Evolutionary conservation across 345 rosid genomes (phyloP), one percentile per base, ranked within the genome.

Genomic region (Murraya koenigii): DNA sequence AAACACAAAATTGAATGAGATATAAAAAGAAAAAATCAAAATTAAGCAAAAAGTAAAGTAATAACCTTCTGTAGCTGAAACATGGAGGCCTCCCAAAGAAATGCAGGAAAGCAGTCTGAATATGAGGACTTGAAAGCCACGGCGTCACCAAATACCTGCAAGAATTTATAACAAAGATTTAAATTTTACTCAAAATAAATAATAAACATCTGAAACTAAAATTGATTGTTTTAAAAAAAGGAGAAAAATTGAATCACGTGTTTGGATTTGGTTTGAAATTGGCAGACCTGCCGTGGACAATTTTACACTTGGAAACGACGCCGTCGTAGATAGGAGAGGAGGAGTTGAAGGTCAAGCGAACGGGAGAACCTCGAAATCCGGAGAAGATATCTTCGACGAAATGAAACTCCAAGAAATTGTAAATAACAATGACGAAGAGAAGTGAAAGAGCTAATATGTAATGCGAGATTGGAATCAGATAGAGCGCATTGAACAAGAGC

Each of bases 91-190:
- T 83, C 70, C 97, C 97, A 15, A 83, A 77, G 82, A 90, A 89
- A 86, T 87, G 89, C 26, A 95, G 78, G 68, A 93, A 88, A 76
- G 76, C 78, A 19, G 90, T 91, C 80, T 93, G 97, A n/a, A 94
- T 28, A 85, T 94, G 97, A 82, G 97, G 97, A 75, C 97, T 91
- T 14, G 98, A 84, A 44, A 94, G 85, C 98, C 98, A 94, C 0
- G 94, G 94, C 1, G 97, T 93, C 39, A 88, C 88, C 76, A 85
- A 68, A 80, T 93, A 94, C 83, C 97, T 91, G 87, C 81, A 54
- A 0, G 67, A 63, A 30, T 13, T 63, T 17, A 63, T 30, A 2
- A 32, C 10, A 62, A 15, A 32, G 36, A 62, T 14, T 28, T 5
- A 2, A 3, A n/a, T 8, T 7, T 22, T 25, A 25, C 4, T 23